phyloP scores from a whole-genome alignment of 83 land plant species.

The Picea engelmannii region DNA sequence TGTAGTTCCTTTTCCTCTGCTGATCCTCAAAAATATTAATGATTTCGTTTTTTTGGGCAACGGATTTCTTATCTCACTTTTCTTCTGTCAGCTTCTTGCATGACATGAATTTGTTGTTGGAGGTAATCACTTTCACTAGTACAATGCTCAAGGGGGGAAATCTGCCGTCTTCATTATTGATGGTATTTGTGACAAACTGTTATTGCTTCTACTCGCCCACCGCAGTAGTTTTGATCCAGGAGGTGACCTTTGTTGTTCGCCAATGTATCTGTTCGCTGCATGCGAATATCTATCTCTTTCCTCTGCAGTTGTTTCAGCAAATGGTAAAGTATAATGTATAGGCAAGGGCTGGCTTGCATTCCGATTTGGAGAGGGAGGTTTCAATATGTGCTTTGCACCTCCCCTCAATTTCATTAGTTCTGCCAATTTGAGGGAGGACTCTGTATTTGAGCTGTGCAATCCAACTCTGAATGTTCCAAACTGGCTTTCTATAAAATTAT shows the following conservation, averaged over 20 bases:
- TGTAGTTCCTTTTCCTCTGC: too few species aligned
- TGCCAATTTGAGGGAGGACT: background rate
- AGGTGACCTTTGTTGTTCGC: background rate
- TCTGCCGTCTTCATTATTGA: background rate
- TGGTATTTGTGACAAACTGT: background rate
- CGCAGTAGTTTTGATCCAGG: background rate
- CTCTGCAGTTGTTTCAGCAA: conserved; percentile 7
- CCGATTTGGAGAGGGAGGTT: background rate
- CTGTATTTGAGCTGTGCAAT: background rate
- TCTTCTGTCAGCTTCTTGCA: too few species aligned
- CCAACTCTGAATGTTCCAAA: background rate
- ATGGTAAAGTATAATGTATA: conserved; percentile 3
- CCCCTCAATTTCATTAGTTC: background rate
- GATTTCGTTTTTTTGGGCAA: too few species aligned
- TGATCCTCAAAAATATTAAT: too few species aligned
- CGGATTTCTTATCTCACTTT: too few species aligned
- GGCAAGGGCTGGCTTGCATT: background rate
- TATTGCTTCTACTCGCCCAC: background rate
- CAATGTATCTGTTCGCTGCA: background rate
- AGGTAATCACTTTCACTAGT: background rate
- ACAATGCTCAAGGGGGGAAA: background rate
- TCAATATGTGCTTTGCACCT: conserved; percentile 13
- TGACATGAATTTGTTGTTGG: too few species aligned
- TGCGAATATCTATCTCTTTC: background rate
- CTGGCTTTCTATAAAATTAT: background rate